A percentile compares a stretch with the other conserved stretches of the same genome.
These are phyloP conservation scores for Lagenidium giganteum DNA, from an alignment of 352 stramenopile species.

Conservation along the genomic window DNA sequence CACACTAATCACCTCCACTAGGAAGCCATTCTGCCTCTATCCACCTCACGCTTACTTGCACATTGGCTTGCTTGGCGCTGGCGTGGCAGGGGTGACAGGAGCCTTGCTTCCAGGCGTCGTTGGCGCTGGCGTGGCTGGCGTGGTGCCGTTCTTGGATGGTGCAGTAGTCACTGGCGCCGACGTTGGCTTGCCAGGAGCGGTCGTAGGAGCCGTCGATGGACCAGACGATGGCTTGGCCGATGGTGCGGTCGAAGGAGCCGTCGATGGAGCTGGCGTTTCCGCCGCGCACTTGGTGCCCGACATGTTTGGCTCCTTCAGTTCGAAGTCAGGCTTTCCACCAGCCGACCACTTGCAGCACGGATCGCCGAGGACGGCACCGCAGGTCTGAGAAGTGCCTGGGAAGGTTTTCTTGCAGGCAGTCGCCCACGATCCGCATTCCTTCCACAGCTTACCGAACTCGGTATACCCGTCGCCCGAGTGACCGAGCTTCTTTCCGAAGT, in stretches of 20 bases:
- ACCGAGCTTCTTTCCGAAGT: slow-evolving; percentile 7
- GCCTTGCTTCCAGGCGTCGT: too few species aligned
- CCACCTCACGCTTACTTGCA: too few species aligned
- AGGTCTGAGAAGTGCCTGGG: background rate
- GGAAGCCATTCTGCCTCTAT: too few species aligned
- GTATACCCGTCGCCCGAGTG: slow-evolving; percentile 4
- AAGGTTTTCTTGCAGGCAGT: slow-evolving; percentile 11
- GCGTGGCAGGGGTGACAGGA: too few species aligned
- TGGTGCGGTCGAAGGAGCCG: background rate
- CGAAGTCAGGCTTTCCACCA: slow-evolving; percentile 7
- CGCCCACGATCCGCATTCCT: slow-evolving; percentile 6
- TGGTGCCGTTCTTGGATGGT: too few species aligned
- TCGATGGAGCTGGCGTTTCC: background rate
- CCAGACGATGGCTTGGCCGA: background rate
- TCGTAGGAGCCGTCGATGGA: background rate
- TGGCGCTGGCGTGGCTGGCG: too few species aligned
- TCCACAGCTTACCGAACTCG: slow-evolving; percentile 4
- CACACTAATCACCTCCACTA: too few species aligned
- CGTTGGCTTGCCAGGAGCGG: background rate
- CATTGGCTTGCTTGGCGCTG: too few species aligned
- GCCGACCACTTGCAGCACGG: slow-evolving; percentile 13
- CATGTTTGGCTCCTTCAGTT: background rate
- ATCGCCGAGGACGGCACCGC: slow-evolving; percentile 9
- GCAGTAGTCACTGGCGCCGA: too few species aligned
- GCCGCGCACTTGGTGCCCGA: background rate